Evolutionary conservation across 2,329 filamentous ascomycete genomes (phyloP).

Genomic region (Pseudocercospora crystallina): DNA sequence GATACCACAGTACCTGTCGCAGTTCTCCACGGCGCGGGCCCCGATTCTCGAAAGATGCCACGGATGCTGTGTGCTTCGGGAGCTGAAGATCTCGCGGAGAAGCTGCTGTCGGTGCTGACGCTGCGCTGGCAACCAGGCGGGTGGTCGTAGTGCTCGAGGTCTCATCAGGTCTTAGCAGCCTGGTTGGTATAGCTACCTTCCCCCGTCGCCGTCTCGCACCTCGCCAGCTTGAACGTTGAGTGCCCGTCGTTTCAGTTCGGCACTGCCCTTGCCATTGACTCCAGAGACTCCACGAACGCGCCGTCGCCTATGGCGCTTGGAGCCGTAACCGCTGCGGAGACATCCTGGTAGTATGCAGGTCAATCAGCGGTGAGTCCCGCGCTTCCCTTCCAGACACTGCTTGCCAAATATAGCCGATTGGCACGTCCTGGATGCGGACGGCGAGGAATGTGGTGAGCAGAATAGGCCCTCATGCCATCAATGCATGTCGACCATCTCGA

Average conservation of each 20-base stretch:
- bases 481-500: too few species aligned
- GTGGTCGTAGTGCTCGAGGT: neutral
- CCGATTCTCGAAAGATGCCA: conserved; percentile 6
- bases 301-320: conserved; percentile 5
- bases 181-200: conserved; percentile 4
- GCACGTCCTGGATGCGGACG: neutral
- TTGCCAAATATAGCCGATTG: too few species aligned
- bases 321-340: neutral
- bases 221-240: neutral
- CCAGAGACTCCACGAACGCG: conserved; percentile 1
- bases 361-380: conserved; percentile 9
- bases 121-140: neutral
- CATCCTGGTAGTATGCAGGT: conserved; percentile 6
- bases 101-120: too few species aligned
- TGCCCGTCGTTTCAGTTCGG: conserved; percentile 2
- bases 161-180: neutral
- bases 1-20: neutral
- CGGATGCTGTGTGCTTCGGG: conserved; percentile 2
- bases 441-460: neutral
- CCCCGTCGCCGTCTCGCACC: neutral
- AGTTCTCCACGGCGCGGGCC: conserved; percentile 11
- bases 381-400: neutral
- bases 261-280: conserved; percentile 1
- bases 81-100: neutral
- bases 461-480: too few species aligned